Conservation (phyloP, 306 rosid species). For the Medicago truncatula region DNA sequence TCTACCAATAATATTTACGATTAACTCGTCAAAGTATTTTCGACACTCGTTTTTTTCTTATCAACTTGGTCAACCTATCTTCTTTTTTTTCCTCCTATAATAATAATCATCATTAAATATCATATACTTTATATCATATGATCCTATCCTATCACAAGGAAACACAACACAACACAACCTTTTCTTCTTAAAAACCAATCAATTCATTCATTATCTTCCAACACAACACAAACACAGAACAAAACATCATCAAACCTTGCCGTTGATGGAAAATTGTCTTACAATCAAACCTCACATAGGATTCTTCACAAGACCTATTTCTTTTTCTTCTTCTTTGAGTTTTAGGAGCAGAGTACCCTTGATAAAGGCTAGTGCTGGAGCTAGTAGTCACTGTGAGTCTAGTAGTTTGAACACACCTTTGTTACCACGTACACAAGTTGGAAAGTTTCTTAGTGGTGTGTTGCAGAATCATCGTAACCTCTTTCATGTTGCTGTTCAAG, state of each 20-base stretch:
- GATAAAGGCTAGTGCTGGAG: constrained; percentile 40
- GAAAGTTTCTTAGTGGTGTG: constrained; percentile 66
- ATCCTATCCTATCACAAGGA: constrained; percentile 8
- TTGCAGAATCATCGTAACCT: constrained; percentile 83
- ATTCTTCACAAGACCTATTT: constrained; percentile 27
- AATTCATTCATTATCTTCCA: not conserved
- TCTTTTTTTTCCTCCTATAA: no score
- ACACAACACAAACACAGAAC: not conserved
- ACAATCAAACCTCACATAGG: constrained; percentile 23
- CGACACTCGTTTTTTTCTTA: no score
- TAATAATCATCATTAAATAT: no score
- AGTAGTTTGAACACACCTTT: constrained; percentile 77
- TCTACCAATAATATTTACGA: no score
- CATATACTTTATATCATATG: not conserved
- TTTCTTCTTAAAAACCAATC: not conserved
- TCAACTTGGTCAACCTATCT: no score
- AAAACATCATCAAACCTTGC: not conserved
- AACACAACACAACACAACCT: not conserved
- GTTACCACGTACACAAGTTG: constrained; percentile 64
- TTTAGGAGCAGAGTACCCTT: not conserved
- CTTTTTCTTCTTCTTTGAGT: not conserved
- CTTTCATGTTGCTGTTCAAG: constrained; percentile 73
- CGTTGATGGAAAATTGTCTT: constrained; percentile 52
- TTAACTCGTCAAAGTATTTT: no score
- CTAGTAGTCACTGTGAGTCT: constrained; percentile 50